A percentile compares a stretch with the other conserved stretches of the same genome.
Evolutionary conservation across 345 rosid genomes (phyloP).

Genomic region (Lepidium sativum): DNA sequence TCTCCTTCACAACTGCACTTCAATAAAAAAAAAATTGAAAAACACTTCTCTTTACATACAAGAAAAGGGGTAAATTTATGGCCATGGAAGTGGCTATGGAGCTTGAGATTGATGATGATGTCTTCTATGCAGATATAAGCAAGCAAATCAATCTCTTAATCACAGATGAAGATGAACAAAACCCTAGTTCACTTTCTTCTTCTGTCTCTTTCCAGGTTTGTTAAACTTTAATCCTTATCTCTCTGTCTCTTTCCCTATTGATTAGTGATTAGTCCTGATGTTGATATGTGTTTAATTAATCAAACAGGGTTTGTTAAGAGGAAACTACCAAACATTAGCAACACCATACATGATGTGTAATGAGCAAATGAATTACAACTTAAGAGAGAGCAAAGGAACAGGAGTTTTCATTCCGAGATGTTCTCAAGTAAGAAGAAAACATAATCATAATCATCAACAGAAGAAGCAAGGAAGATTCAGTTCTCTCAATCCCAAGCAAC

Average conservation of each 20-base stretch:
- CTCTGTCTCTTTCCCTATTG: background rate
- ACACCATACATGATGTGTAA: constrained; percentile 35
- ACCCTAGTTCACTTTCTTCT: constrained; percentile 40
- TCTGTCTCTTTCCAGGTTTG: constrained; percentile 73
- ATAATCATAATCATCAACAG: constrained; percentile 19
- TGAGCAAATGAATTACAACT: constrained; percentile 37
- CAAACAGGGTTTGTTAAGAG: constrained; percentile 45
- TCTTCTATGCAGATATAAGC: constrained; percentile 84
- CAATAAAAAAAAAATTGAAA: background rate
- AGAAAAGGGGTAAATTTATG: constrained; percentile 1
- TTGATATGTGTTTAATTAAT: background rate
- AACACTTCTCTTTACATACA: background rate
- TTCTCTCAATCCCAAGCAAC: constrained; percentile 40
- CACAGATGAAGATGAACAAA: constrained; percentile 72
- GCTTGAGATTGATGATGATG: constrained; percentile 83
- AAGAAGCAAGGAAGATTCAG: constrained; percentile 50
- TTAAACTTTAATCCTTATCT: background rate
- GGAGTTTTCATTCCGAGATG: constrained; percentile 83
- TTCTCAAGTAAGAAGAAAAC: constrained; percentile 51
- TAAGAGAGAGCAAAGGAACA: constrained; percentile 81
- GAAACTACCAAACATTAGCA: constrained; percentile 29
- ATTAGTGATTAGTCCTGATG: background rate
- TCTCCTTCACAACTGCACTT: constrained; percentile 23
- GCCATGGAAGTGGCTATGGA: constrained; percentile 37
- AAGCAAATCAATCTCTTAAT: constrained; percentile 84